Evolutionary conservation across 2,329 filamentous ascomycete genomes (phyloP).

Genomic region (Colletotrichum kahawae): DNA sequence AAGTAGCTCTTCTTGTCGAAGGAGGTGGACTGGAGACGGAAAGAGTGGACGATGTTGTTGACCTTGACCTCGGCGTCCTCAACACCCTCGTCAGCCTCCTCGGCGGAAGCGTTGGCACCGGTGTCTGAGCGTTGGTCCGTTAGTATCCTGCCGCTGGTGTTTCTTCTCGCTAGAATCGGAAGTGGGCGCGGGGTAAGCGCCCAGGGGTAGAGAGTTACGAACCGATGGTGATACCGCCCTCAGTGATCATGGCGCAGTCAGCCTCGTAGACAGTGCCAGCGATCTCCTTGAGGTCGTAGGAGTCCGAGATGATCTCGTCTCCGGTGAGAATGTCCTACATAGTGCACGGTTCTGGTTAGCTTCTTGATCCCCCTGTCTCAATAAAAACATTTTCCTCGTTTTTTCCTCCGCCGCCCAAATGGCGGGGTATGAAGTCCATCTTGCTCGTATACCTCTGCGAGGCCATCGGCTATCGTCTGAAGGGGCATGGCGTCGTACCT

Average conservation of each 20-base stretch:
- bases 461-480: neutral
- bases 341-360: conserved; percentile 31
- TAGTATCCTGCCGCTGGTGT: neutral
- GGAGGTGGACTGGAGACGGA: conserved; percentile 79
- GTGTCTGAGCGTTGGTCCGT: conserved; percentile 60
- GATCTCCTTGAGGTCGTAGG: conserved; percentile 81
- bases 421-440: conserved; percentile 10
- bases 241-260: conserved; percentile 88
- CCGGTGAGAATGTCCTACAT: conserved; percentile 82
- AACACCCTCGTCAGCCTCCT: conserved; percentile 78
- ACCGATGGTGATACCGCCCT: conserved; percentile 78
- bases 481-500: conserved; percentile 49
- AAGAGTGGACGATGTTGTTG: conserved; percentile 92
- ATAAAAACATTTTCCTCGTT: neutral
- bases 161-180: neutral
- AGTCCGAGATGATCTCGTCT: conserved; percentile 98
- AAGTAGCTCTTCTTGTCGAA: conserved; percentile 93
- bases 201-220: conserved; percentile 38
- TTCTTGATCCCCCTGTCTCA: neutral
- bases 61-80: conserved; percentile 77
- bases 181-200: neutral
- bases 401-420: neutral
- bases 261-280: conserved; percentile 86
- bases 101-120: conserved; percentile 96
- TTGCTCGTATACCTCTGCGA: neutral